A percentile compares a stretch with the other conserved stretches of the same genome.
Conservation (phyloP, 768 basidiomycete species). For the Lactarius evosmus region DNA sequence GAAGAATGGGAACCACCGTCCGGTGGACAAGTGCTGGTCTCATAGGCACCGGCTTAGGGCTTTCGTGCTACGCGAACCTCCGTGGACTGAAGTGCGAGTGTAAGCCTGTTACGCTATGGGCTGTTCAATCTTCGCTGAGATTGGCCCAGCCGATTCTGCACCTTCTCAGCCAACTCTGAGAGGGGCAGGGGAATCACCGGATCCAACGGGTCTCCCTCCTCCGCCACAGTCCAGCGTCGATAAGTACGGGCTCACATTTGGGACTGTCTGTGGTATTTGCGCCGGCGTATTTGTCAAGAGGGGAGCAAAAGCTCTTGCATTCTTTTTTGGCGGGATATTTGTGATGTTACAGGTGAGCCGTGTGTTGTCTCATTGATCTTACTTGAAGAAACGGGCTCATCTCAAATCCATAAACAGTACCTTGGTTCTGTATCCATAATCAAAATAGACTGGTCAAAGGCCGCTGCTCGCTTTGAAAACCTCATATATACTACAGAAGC, state of each 20-base stretch:
- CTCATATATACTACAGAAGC: conserved; percentile 64
- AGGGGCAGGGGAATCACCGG: background rate
- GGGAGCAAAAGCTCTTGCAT: conserved; percentile 80
- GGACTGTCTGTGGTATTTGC: conserved; percentile 84
- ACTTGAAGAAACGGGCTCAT: background rate
- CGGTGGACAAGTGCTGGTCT: conserved; percentile 10
- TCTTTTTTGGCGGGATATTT: conserved; percentile 86
- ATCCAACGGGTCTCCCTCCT: conserved; percentile 39
- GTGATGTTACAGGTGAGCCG: conserved; percentile 79
- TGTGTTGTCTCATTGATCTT: background rate
- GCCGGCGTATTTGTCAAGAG: conserved; percentile 94
- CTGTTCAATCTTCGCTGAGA: background rate
- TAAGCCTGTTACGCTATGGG: background rate
- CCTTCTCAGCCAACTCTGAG: conserved; percentile 4
- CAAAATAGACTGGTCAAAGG: conserved; percentile 74
- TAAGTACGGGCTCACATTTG: conserved; percentile 79
- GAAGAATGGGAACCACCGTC: background rate
- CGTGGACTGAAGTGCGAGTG: conserved; percentile 20
- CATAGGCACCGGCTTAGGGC: conserved; percentile 15
- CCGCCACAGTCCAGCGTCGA: conserved; percentile 75
- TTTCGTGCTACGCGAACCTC: conserved; percentile 10
- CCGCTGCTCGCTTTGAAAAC: conserved; percentile 66
- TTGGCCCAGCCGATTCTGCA: background rate
- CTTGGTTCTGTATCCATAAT: conserved; percentile 69
- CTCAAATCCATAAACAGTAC: conserved; percentile 51